Percentiles rank a stretch among this genome's conserved stretches.
These are phyloP conservation scores for Fusarium camptoceras DNA, from an alignment of 2,329 filamentous ascomycete species.

Conservation along the genomic window DNA sequence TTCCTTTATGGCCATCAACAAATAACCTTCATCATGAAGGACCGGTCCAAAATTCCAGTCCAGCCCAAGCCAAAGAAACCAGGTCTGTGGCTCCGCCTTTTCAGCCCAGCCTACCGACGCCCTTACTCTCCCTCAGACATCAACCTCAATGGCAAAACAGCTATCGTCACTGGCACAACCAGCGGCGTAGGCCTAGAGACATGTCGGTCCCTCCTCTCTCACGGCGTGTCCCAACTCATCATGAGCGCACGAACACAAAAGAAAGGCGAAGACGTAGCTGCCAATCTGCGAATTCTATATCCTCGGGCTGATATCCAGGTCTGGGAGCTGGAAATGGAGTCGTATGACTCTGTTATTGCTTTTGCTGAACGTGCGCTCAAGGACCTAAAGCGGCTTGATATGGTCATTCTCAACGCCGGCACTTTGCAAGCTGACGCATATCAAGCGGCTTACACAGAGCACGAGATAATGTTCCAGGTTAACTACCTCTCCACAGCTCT, in stretches of 20 bases:
- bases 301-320: not conserved
- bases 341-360: not conserved
- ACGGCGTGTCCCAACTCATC: not conserved
- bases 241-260: not conserved
- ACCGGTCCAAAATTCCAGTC: not conserved
- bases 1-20: not conserved
- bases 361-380: not conserved
- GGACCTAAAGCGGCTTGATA: not conserved
- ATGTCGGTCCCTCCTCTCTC: not conserved
- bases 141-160: not conserved
- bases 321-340: slow-evolving; percentile 3
- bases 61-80: not conserved
- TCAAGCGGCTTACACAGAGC: not conserved
- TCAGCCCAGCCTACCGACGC: not conserved
- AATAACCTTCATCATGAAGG: not conserved
- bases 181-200: not conserved
- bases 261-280: not conserved
- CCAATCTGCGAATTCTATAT: not conserved
- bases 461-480: not conserved
- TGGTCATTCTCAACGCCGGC: slow-evolving; percentile 1
- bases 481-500: not conserved
- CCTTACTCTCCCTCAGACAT: not conserved
- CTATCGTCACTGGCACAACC: not conserved
- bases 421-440: not conserved
- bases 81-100: not conserved